Evolutionary conservation across 495 filamentous ascomycete genomes (phyloP), one percentile per base, ranked within the genome.

Genomic region (Penicillium manginii): DNA sequence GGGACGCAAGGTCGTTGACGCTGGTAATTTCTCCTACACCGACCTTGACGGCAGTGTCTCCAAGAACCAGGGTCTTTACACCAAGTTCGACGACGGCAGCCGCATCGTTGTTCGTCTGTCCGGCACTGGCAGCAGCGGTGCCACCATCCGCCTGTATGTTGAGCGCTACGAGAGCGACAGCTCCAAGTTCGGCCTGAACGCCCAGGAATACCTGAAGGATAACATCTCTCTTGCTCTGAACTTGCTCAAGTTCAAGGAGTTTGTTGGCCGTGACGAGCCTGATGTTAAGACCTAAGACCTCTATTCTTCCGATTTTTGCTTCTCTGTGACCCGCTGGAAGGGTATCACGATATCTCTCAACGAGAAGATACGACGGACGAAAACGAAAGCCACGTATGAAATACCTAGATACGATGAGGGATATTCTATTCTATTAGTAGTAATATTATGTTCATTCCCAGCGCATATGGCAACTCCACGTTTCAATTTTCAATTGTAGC

Each of bases 11-110:
- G 91, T 97, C 31, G 73, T 84, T 35, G 89, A 96, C 61, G 93
- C 92, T 15, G 94, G 92, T 58, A 92, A 98, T 81, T 98, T 98
- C 81, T 86, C 88, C 12, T 98, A 98, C 83, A 97, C 90, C 3
- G 94, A 98, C 74, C 86, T 98, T 19, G 94, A 98, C 65, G 93
- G 93, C 53, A 96, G 91, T 57, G 91, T 98, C 22, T 86, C 91
- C 71, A 90, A 93, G 68, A 96, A 97, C 82, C 94, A 98, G 78
- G 94, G 94, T 52, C 86, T 98, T 58, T 98, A 90, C 67, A 89
- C 91, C 74, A 91, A 91, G 76, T 98, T 98, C 78, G 91, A 92
- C 50, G 92, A 96, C 54, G 94, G 94, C 58, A 93, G 90, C 77
- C 87, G 94, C 53, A 93, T 98, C 50, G 90, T 98, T 32, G 92